phyloP scores from a whole-genome alignment of 2,329 filamentous ascomycete genomes.

The Chrysosphaeria jannelii region DNA sequence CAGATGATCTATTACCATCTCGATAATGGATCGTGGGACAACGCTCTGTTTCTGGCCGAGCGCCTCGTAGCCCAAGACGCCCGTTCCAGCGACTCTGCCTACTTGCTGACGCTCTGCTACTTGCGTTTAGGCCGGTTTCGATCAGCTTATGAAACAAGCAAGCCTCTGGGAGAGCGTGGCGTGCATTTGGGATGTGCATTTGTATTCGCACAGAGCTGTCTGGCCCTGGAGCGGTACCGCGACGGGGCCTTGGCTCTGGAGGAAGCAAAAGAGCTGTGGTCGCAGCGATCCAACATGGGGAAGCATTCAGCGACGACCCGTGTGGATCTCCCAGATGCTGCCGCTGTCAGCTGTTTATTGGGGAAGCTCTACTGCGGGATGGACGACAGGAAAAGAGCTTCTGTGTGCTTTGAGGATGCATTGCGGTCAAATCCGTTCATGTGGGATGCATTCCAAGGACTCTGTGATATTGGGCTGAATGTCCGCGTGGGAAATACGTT shows the following conservation, averaged over 20 bases:
- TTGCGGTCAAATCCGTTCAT: conserved; percentile 81
- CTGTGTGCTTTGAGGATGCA: conserved; percentile 63
- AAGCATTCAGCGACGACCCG: conserved; percentile 53
- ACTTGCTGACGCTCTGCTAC: conserved; percentile 63
- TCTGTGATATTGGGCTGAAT: conserved; percentile 66
- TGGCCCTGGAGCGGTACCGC: conserved; percentile 46
- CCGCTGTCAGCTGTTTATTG: conserved; percentile 54
- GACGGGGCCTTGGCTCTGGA: conserved; percentile 68
- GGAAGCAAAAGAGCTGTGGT: conserved; percentile 49
- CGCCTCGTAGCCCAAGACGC: conserved; percentile 62
- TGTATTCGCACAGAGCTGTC: conserved; percentile 68
- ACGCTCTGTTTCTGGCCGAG: conserved; percentile 80
- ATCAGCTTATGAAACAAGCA: conserved; percentile 61
- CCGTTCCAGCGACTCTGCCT: conserved; percentile 47
- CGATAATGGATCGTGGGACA: conserved; percentile 69
- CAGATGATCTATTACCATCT: conserved; percentile 39
- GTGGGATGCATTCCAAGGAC: conserved; percentile 81
- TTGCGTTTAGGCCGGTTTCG: conserved; percentile 56
- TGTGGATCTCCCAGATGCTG: conserved; percentile 50
- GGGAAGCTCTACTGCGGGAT: conserved; percentile 68
- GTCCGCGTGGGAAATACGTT: conserved; percentile 70
- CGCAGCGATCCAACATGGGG: conserved; percentile 44
- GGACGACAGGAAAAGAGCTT: conserved; percentile 56
- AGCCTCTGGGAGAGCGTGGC: conserved; percentile 36
- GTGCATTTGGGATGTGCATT: conserved; percentile 66